Evolutionary conservation across 2,329 filamentous ascomycete genomes (phyloP), one percentile per base, ranked within the genome.

Genomic region (Diaporthe vaccinii): DNA sequence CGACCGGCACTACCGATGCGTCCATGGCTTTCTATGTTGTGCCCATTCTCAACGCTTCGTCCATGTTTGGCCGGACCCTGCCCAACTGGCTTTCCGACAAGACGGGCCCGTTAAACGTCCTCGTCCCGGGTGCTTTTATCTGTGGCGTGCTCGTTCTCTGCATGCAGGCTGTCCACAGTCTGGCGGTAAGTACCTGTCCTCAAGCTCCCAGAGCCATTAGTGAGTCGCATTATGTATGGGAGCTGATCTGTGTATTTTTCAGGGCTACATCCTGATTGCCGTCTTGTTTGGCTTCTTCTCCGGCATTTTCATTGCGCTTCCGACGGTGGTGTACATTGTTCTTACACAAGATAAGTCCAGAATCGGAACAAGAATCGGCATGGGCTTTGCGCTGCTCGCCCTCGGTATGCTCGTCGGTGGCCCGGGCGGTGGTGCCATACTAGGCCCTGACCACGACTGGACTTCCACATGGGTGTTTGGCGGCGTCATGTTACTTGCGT

Each of bases 351-450:
- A 88, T 77, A 84, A 84, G 76, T 78, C 80, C 31, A 84, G 82
- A 73, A 79, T 88, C 14, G 87, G 87, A 4, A 86, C 84, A 1
- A 80, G 86, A 7, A 84, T 86, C 17, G 86, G 86, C 0, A 81
- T 82, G 82, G 82, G 82, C 2, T 86, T 82, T 72, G 80, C 81
- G 0, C 77, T 84, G 3, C 74, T 80, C 7, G 80, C 78, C 0
- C 75, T 84, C 2, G 85, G 83, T 8, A 74, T 82, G 8, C 74
- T 86, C 15, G 77, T 77, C 28, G 84, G 81, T 14, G 81, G 82
- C 0, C 84, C 84, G 0, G 80, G 78, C 28, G 83, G 78, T n/a
- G 84, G 84, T 70, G 81, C 74, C 4, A 79, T 85, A 39, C 77
- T 86, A 0, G 79, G 78, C 10, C 75, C 72, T 2, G 65, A 41